Conservation (phyloP, 2,329 filamentous ascomycete species). For the Boeremia exigua region DNA sequence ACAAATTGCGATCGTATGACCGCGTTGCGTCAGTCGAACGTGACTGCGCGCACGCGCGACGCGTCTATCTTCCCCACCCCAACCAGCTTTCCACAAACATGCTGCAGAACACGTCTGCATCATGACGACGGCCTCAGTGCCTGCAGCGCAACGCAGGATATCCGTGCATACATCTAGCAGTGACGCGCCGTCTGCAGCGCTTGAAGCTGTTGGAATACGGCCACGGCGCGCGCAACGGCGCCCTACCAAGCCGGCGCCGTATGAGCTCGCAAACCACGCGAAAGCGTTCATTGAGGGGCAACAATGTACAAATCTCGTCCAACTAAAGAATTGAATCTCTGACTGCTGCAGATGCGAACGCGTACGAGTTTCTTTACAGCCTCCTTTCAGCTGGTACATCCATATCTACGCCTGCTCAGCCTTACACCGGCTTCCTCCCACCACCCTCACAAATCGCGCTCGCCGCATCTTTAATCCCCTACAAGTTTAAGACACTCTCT, state of each 20-base stretch:
- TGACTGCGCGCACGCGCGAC: slow-evolving; percentile 17
- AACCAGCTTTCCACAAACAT: not conserved
- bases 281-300: slow-evolving; percentile 46
- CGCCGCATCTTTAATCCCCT: slow-evolving; percentile 79
- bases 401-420: slow-evolving; percentile 42
- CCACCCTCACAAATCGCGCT: slow-evolving; percentile 76
- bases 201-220: slow-evolving; percentile 31
- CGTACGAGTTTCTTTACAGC: slow-evolving; percentile 42
- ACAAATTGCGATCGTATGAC: too few relatives aligned
- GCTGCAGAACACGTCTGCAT: not conserved
- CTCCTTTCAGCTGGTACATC: slow-evolving; percentile 42
- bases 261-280: slow-evolving; percentile 45
- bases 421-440: slow-evolving; percentile 65
- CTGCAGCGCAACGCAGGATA: not conserved
- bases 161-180: not conserved
- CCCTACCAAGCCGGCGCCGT: slow-evolving; percentile 41
- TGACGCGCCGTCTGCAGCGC: slow-evolving; percentile 17
- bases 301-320: slow-evolving; percentile 32
- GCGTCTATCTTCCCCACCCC: not conserved
- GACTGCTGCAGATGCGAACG: slow-evolving; percentile 35
- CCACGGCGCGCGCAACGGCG: slow-evolving; percentile 37
- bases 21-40: slow-evolving; percentile 1
- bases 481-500: slow-evolving; percentile 74
- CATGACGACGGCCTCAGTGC: slow-evolving; percentile 2
- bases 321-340: not conserved